Evolutionary conservation across 1,139 yeast species (phyloP), one percentile per base, ranked within the genome.

Genomic region (Zhuliangozyma blackwelliae): DNA sequence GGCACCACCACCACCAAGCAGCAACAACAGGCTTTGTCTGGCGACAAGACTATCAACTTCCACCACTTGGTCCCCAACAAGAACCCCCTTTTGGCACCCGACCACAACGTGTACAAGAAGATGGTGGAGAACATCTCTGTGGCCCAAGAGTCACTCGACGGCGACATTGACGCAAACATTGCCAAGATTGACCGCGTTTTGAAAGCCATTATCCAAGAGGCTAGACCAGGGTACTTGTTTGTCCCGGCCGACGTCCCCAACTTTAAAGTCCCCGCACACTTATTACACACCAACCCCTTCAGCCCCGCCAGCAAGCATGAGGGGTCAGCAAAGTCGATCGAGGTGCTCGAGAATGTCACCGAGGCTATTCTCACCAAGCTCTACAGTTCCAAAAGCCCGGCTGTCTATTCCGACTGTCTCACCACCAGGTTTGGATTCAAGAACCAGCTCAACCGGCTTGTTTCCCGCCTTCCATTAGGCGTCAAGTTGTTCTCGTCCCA

Each of bases 151-250:
- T 64, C 76, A 29, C 61, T 86, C 43, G 67, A 65, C 33, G 63
- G 69, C 41, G 69, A 78, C 25, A 58, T 64, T 3, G 82, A 79
- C 1, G 72, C 76, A 51, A 70, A 55, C 35, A 48, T 59, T 32
- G 54, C 47, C 21, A 61, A 61, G 40, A 65, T 88, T 38, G 96
- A 88, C 55, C 63, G 63, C 23, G 86, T 86, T 5, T 73, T 88
- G 44, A 52, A 55, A 31, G 66, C 72, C 25, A 77, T 86, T 25
- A 63, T 76, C 46, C 65, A 60, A 31, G 68, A 72, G 39, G 78
- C 82, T 23, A 75, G 82, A 53, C 96, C 96, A 1, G 96, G 95
- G 7, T 87, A 83, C 53, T 61, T 88, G 40, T 85, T 77, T 53
- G 57, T 88, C 31, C 96, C 96, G 2, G 66, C 75, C 30, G 90